Conservation (phyloP, 305 asterid genomes). For the Fraxinus dipetala region DNA sequence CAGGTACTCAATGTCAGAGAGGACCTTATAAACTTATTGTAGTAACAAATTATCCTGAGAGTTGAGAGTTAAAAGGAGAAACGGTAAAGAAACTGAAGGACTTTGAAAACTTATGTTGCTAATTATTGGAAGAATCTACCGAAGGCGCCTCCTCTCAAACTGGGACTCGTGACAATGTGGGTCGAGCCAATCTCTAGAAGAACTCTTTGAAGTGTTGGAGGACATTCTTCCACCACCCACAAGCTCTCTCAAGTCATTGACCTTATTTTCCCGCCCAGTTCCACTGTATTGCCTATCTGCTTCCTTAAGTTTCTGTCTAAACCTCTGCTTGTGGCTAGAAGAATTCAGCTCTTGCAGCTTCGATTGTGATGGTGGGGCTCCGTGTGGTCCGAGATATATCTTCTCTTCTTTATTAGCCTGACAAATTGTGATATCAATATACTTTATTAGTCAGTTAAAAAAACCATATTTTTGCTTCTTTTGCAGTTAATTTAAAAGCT, state of each 20-base stretch:
- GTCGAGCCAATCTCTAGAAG: conserved; percentile 83
- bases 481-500: too few species aligned
- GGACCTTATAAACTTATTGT: too few species aligned
- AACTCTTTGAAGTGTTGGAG: conserved; percentile 36
- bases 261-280: conserved; percentile 73
- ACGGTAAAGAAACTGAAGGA: not conserved
- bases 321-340: conserved; percentile 60
- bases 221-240: conserved; percentile 65
- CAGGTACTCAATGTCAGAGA: too few species aligned
- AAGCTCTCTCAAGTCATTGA: conserved; percentile 72
- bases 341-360: conserved; percentile 60
- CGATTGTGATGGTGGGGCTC: conserved; percentile 81
- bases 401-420: conserved; percentile 62
- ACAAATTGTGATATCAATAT: conserved; percentile 3
- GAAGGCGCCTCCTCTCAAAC: conserved; percentile 55
- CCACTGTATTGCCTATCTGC: conserved; percentile 61
- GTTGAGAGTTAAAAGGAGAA: not conserved
- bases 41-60: too few species aligned
- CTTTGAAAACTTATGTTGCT: not conserved
- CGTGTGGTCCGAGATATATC: conserved; percentile 92
- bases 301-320: conserved; percentile 75
- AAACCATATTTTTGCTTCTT: too few species aligned
- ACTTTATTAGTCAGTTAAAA: not conserved
- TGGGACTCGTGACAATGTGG: conserved; percentile 88
- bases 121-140: conserved; percentile 12